These are phyloP conservation scores for Neospora caninum DNA, from an alignment of 169 alveolate species.

Conservation along the genomic window DNA sequence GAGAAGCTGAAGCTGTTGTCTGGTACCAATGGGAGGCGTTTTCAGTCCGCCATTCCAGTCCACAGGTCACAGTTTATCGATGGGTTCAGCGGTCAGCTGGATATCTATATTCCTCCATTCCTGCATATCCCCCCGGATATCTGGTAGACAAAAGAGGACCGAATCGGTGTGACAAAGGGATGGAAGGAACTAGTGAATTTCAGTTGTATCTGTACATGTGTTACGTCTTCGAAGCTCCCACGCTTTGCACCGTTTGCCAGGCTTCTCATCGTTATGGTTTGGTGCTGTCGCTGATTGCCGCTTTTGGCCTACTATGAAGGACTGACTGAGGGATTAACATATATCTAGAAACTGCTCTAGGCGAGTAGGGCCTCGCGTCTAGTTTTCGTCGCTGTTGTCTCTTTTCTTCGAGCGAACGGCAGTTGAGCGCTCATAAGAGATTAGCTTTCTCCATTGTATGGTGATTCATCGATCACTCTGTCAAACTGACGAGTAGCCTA, in stretches of 20 bases:
- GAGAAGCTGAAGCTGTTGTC: not conserved
- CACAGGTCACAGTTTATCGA: conserved; percentile 33
- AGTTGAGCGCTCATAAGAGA: not conserved
- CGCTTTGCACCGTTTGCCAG: not conserved
- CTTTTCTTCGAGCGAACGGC: too few relatives aligned
- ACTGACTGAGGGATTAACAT: too few relatives aligned
- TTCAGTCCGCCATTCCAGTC: conserved; percentile 26
- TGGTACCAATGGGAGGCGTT: conserved; percentile 11
- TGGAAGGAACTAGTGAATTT: not conserved
- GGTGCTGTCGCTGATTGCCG: too few relatives aligned
- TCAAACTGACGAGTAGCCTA: too few relatives aligned
- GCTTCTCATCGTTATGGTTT: not conserved
- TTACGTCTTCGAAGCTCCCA: not conserved
- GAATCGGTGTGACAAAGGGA: not conserved
- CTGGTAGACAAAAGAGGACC: not conserved
- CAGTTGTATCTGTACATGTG: not conserved
- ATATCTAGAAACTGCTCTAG: too few relatives aligned
- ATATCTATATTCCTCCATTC: conserved; percentile 17
- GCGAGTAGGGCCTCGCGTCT: too few relatives aligned
- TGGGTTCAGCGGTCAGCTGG: conserved; percentile 35
- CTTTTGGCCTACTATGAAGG: too few relatives aligned
- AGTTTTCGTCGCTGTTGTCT: too few relatives aligned
- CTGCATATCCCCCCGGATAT: conserved; percentile 2
- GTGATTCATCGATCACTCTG: too few relatives aligned
- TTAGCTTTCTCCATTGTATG: not conserved